phyloP scores from a whole-genome alignment of 1,284 basidiomycete species.

The Cystobasidium pallidum region DNA sequence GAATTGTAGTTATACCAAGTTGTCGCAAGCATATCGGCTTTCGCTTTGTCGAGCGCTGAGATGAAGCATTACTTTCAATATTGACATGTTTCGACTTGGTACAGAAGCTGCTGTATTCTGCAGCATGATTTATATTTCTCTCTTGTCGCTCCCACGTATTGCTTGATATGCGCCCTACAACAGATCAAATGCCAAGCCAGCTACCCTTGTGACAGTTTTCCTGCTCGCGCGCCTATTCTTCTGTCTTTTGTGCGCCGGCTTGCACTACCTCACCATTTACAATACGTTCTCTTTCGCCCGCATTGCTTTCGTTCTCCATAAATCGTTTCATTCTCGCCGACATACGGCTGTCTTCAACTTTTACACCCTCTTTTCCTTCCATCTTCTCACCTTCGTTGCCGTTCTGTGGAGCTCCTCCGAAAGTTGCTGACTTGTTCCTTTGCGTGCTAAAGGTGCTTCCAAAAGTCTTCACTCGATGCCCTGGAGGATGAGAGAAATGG shows the following conservation, averaged over 20 bases:
- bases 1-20: too few species aligned
- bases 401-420: slow-evolving; percentile 9
- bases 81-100: too few species aligned
- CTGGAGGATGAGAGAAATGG: slow-evolving; percentile 72
- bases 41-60: too few species aligned
- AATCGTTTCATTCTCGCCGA: slow-evolving; percentile 50
- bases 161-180: neutral
- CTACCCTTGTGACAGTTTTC: neutral
- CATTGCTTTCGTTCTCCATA: slow-evolving; percentile 22
- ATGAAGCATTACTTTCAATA: too few species aligned
- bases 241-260: neutral
- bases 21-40: too few species aligned
- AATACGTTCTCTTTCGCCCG: slow-evolving; percentile 45
- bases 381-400: slow-evolving; percentile 40
- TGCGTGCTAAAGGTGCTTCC: slow-evolving; percentile 2
- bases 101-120: neutral
- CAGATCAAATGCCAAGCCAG: neutral
- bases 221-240: slow-evolving; percentile 4
- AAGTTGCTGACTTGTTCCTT: slow-evolving; percentile 42
- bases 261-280: slow-evolving; percentile 42
- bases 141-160: neutral
- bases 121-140: neutral
- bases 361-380: slow-evolving; percentile 47
- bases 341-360: slow-evolving; percentile 46
- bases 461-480: slow-evolving; percentile 59